A percentile compares a stretch with the other conserved stretches of the same genome.
These are phyloP conservation scores for Kwoniella shandongensis DNA, from an alignment of 768 basidiomycete genomes.

Conservation along the genomic window DNA sequence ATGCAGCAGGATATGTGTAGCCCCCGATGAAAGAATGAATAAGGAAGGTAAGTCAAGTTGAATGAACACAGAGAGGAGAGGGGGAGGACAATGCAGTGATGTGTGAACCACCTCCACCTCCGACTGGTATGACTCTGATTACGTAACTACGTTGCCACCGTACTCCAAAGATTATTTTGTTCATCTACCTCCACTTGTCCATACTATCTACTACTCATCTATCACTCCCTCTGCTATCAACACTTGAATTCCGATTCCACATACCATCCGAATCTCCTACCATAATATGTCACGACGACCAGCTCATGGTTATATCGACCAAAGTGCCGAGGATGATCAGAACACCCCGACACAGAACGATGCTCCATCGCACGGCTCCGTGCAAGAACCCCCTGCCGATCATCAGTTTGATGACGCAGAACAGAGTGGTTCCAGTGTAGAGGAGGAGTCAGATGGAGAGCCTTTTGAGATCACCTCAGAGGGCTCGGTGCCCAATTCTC, in stretches of 20 bases:
- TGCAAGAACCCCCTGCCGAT: background rate
- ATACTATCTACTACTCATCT: too few species aligned
- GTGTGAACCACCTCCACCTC: too few species aligned
- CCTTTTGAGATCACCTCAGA: constrained; percentile 10
- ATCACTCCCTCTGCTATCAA: too few species aligned
- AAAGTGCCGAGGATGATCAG: background rate
- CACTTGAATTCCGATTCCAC: too few species aligned
- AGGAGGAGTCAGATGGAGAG: constrained; percentile 25
- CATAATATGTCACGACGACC: constrained; percentile 6
- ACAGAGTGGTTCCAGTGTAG: constrained; percentile 30
- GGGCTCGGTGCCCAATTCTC: background rate
- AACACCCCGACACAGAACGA: background rate
- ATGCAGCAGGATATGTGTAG: too few species aligned
- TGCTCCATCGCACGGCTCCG: too few species aligned
- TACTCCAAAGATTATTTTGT: too few species aligned
- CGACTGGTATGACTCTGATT: too few species aligned
- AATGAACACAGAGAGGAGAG: too few species aligned
- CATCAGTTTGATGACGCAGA: constrained; percentile 18
- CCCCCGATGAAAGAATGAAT: background rate
- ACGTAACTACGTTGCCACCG: too few species aligned
- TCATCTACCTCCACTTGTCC: too few species aligned
- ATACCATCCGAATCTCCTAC: too few species aligned
- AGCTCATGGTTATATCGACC: constrained; percentile 17
- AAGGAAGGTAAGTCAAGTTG: background rate
- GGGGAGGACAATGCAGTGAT: background rate